Evolutionary conservation across 495 filamentous ascomycete species (phyloP).

Genomic region (Annulohypoxylon nitens): DNA sequence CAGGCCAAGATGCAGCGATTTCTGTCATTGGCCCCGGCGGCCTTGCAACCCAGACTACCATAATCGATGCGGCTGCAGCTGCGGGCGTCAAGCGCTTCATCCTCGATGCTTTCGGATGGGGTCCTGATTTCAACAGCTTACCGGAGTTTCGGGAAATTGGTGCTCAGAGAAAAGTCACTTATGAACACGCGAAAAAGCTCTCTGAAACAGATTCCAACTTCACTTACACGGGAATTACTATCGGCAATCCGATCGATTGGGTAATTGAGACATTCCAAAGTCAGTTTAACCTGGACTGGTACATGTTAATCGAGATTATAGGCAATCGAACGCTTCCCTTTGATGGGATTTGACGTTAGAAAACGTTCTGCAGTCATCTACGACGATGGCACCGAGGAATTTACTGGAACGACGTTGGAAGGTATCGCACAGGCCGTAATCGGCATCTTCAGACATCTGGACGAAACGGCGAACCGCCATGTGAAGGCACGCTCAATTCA

Average conservation of each 20-base stretch:
- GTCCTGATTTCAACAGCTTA: slow-evolving; percentile 51
- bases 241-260: slow-evolving; percentile 58
- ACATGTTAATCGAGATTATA: slow-evolving; percentile 22
- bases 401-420: slow-evolving; percentile 60
- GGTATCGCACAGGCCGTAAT: slow-evolving; percentile 60
- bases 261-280: slow-evolving; percentile 39
- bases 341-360: slow-evolving; percentile 57
- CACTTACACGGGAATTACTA: slow-evolving; percentile 59
- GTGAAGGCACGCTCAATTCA: slow-evolving; percentile 59
- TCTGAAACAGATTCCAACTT: slow-evolving; percentile 50
- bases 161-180: slow-evolving; percentile 33
- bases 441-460: slow-evolving; percentile 56
- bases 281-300: neutral
- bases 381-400: slow-evolving; percentile 59
- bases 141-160: slow-evolving; percentile 45
- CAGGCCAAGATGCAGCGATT: slow-evolving; percentile 62
- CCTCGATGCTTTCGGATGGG: slow-evolving; percentile 66
- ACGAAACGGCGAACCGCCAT: slow-evolving; percentile 61
- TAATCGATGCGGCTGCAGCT: slow-evolving; percentile 66
- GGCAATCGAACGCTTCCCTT: slow-evolving; percentile 44
- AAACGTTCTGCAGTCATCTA: slow-evolving; percentile 57
- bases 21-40: slow-evolving; percentile 51
- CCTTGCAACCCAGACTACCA: slow-evolving; percentile 50
- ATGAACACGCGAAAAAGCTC: slow-evolving; percentile 55
- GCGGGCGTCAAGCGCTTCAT: slow-evolving; percentile 65